A percentile compares a stretch with the other conserved stretches of the same genome.
phyloP scores from a whole-genome alignment of 768 basidiomycete species.

The Postia placenta region DNA sequence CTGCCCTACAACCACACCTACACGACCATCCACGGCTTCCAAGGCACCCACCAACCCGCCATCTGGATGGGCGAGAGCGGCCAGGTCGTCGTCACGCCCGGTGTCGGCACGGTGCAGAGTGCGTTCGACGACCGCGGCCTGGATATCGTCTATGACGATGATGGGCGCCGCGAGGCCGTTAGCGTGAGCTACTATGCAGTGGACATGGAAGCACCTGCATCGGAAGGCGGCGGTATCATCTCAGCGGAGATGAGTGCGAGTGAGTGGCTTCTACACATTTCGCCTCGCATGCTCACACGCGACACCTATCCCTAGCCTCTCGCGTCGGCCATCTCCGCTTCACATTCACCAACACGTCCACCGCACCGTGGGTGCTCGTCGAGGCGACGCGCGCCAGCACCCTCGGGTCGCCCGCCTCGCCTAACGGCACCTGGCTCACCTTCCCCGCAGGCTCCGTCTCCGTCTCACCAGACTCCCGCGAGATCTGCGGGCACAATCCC shows the following conservation, averaged over 20 bases:
- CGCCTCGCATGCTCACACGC: no score
- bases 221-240: slow-evolving; percentile 42
- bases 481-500: slow-evolving; percentile 58
- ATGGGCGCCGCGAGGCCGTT: slow-evolving; percentile 34
- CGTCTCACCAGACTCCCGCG: slow-evolving; percentile 35
- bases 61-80: slow-evolving; percentile 88
- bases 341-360: slow-evolving; percentile 41
- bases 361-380: slow-evolving; percentile 53
- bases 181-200: slow-evolving; percentile 54
- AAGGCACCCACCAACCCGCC: slow-evolving; percentile 74
- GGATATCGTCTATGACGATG: slow-evolving; percentile 28
- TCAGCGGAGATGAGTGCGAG: slow-evolving; percentile 57
- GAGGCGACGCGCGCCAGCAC: slow-evolving; percentile 62
- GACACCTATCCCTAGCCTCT: slow-evolving; percentile 61
- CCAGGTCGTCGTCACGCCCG: slow-evolving; percentile 55
- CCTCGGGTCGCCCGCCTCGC: slow-evolving; percentile 49
- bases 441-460: slow-evolving; percentile 48
- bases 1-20: slow-evolving; percentile 67
- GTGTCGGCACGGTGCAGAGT: slow-evolving; percentile 41
- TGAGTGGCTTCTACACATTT: slow-evolving; percentile 29
- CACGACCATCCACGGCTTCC: slow-evolving; percentile 58
- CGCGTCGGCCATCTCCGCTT: slow-evolving; percentile 72
- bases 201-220: slow-evolving; percentile 36
- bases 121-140: slow-evolving; percentile 58
- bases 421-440: slow-evolving; percentile 40